Conservation (phyloP, 495 filamentous ascomycete genomes). For the Chaetomium tenue region DNA sequence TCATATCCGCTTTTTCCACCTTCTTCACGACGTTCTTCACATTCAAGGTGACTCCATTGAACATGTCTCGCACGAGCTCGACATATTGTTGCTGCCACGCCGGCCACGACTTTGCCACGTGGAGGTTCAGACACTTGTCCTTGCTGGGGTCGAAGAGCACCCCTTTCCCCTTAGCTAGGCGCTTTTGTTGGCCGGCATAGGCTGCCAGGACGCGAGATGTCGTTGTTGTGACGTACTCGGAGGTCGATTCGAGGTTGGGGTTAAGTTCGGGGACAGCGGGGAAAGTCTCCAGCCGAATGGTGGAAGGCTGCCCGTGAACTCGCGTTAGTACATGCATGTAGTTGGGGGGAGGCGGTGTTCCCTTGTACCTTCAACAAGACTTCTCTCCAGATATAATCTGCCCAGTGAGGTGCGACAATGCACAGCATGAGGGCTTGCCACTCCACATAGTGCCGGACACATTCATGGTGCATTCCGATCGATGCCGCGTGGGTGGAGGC, state of each 20-base stretch:
- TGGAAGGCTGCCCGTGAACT: neutral
- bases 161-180: neutral
- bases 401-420: slow-evolving; percentile 83
- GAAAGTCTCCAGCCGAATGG: neutral
- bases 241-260: neutral
- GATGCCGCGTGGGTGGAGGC: slow-evolving; percentile 63
- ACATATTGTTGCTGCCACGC: slow-evolving; percentile 84
- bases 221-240: neutral
- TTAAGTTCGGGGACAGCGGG: neutral
- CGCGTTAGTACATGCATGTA: neutral
- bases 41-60: neutral
- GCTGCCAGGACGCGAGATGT: neutral
- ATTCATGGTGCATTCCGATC: slow-evolving; percentile 70
- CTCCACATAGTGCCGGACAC: slow-evolving; percentile 70
- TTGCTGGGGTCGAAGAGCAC: slow-evolving; percentile 72
- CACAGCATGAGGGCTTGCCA: slow-evolving; percentile 47
- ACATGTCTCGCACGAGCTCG: slow-evolving; percentile 58
- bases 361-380: slow-evolving; percentile 77
- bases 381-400: slow-evolving; percentile 87
- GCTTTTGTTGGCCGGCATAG: neutral
- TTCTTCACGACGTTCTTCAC: neutral
- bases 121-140: slow-evolving; percentile 79
- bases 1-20: neutral
- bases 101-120: slow-evolving; percentile 67
- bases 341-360: slow-evolving; percentile 48